These are phyloP conservation scores for Emericellopsis terricola DNA, from an alignment of 495 filamentous ascomycete genomes.

Conservation along the genomic window DNA sequence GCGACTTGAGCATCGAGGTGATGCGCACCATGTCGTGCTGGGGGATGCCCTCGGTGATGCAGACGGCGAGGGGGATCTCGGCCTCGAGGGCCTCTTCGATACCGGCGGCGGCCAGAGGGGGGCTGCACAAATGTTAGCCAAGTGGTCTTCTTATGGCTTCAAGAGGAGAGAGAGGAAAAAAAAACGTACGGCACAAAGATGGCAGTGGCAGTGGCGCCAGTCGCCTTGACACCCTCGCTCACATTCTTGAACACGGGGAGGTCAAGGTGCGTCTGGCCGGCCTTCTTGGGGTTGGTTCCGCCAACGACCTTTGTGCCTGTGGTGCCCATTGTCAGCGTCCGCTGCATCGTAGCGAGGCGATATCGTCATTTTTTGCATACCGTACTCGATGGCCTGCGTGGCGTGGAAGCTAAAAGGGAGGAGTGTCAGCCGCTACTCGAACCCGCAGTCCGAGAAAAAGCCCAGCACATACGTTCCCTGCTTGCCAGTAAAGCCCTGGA, in stretches of 20 bases:
- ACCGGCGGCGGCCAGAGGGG: slow-evolving; percentile 76
- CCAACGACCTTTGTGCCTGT: slow-evolving; percentile 91
- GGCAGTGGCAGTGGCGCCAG: slow-evolving; percentile 76
- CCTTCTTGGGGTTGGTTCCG: slow-evolving; percentile 98
- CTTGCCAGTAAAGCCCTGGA: slow-evolving; percentile 95
- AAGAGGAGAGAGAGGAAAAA: not conserved
- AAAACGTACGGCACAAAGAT: slow-evolving; percentile 84
- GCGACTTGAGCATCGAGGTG: slow-evolving; percentile 92
- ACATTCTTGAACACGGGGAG: slow-evolving; percentile 89
- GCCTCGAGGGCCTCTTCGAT: slow-evolving; percentile 94
- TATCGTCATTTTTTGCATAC: slow-evolving; percentile 27
- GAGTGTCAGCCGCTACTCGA: too few relatives aligned
- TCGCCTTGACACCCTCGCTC: slow-evolving; percentile 73
- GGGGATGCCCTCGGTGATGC: slow-evolving; percentile 96
- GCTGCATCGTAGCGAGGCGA: not conserved
- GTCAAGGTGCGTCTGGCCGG: slow-evolving; percentile 73
- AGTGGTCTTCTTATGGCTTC: slow-evolving; percentile 1
- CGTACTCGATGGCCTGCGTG: slow-evolving; percentile 93
- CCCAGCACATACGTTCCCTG: slow-evolving; percentile 78
- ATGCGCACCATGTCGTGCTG: slow-evolving; percentile 99
- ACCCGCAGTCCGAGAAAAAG: not conserved
- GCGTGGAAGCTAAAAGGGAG: slow-evolving; percentile 98
- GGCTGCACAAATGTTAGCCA: slow-evolving; percentile 28
- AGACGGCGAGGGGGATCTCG: slow-evolving; percentile 84
- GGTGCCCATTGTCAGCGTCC: too few relatives aligned